Conservation (phyloP, 78 protist genomes). For the slime mould (Dictyostelium discoideum) region DNA sequence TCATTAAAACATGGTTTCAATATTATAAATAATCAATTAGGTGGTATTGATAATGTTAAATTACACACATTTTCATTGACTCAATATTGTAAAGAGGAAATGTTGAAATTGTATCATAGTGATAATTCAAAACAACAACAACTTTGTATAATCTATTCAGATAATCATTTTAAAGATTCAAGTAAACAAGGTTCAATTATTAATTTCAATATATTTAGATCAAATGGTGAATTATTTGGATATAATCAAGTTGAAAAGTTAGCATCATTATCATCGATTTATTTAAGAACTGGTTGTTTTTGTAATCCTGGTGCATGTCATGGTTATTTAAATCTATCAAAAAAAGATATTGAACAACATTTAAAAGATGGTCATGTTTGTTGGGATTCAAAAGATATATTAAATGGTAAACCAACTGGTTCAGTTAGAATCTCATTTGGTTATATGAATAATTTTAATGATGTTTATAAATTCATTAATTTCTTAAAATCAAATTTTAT, state of each 20-base stretch:
- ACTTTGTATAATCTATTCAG: constrained; percentile 61
- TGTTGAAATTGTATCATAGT: constrained; percentile 21
- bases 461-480: constrained; percentile 27
- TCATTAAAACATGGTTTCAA: constrained; percentile 47
- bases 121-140: not conserved
- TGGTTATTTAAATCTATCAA: constrained; percentile 41
- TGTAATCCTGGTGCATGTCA: constrained; percentile 97
- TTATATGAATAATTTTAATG: constrained; percentile 50
- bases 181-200: constrained; percentile 76
- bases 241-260: constrained; percentile 72
- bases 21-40: not conserved
- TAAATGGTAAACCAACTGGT: constrained; percentile 89
- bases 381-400: constrained; percentile 88
- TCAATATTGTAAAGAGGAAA: not conserved
- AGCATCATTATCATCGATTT: constrained; percentile 71
- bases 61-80: constrained; percentile 57
- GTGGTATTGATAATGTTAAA: constrained; percentile 28
- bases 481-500: constrained; percentile 35
- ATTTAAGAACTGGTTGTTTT: constrained; percentile 86
- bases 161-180: constrained; percentile 31
- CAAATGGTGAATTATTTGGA: constrained; percentile 79
- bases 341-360: constrained; percentile 63
- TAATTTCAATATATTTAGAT: constrained; percentile 76
- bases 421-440: constrained; percentile 87
- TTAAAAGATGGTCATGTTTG: constrained; percentile 87